Evolutionary conservation across 371 early-diverging fungal genomes (phyloP).

Genomic region (Mortierella sp.): DNA sequence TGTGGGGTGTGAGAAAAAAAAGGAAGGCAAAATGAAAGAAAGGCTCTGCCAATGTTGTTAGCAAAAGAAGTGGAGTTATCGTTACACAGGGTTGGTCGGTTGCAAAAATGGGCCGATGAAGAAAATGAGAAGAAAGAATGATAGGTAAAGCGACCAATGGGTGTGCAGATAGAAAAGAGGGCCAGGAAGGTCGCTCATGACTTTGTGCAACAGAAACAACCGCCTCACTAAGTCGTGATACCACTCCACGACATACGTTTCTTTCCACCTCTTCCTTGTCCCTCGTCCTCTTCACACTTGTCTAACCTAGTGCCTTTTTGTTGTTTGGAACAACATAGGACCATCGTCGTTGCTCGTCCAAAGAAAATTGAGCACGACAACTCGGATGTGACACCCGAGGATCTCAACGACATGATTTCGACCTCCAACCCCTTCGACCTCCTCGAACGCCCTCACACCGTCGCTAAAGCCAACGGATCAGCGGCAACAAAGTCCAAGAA

Average conservation of each 20-base stretch:
- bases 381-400: not conserved
- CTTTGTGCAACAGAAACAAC: no score
- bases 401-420: conserved; percentile 14
- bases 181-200: no score
- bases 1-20: not conserved
- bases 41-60: not conserved
- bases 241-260: not conserved
- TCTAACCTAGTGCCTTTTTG: not conserved
- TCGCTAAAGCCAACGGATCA: not conserved
- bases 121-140: no score
- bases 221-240: no score
- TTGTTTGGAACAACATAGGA: not conserved
- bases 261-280: not conserved
- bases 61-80: not conserved
- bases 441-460: not conserved
- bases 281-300: not conserved
- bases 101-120: no score
- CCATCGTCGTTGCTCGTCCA: not conserved
- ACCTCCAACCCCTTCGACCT: conserved; percentile 22
- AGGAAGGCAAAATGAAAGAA: not conserved
- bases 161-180: no score
- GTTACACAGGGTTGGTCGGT: not conserved
- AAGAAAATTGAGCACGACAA: conserved; percentile 10
- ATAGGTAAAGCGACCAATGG: no score
- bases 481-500: not conserved